Conservation (phyloP, 345 rosid genomes). For the Citrus unshiu region DNA sequence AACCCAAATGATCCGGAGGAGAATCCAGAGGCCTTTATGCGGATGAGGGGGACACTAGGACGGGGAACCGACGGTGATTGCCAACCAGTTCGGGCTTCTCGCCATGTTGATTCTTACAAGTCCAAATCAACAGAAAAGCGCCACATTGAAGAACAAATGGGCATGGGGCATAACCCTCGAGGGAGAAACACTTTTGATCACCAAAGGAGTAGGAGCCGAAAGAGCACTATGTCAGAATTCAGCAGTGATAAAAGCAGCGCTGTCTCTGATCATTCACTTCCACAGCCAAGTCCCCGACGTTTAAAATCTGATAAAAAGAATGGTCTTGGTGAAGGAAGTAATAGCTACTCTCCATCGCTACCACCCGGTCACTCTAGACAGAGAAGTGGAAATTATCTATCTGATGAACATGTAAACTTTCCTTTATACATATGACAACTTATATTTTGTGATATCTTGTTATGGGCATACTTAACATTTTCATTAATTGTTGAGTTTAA, state of each 20-base stretch:
- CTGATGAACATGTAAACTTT: slow-evolving; percentile 16
- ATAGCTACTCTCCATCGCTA: slow-evolving; percentile 17
- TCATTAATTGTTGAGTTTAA: background rate
- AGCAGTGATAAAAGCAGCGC: slow-evolving; percentile 19
- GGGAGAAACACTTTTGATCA: background rate
- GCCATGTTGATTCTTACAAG: background rate
- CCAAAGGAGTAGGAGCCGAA: slow-evolving; percentile 10
- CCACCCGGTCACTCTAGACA: slow-evolving; percentile 11
- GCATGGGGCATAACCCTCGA: background rate
- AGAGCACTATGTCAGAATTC: slow-evolving; percentile 16
- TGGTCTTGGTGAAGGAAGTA: slow-evolving; percentile 5
- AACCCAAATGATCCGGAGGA: slow-evolving; percentile 60
- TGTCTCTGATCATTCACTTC: slow-evolving; percentile 12
- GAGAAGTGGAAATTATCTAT: slow-evolving; percentile 15
- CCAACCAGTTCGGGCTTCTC: background rate
- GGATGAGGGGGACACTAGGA: slow-evolving; percentile 5
- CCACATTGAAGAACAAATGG: background rate
- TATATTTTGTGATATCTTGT: too few species aligned
- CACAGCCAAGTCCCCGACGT: slow-evolving; percentile 6
- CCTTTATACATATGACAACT: background rate
- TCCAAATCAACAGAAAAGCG: background rate
- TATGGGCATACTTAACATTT: too few species aligned
- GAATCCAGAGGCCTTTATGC: slow-evolving; percentile 41
- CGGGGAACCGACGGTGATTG: background rate
- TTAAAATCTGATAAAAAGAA: slow-evolving; percentile 14